Evolutionary conservation across 345 rosid species (phyloP).

Genomic region (Viola odorata): DNA sequence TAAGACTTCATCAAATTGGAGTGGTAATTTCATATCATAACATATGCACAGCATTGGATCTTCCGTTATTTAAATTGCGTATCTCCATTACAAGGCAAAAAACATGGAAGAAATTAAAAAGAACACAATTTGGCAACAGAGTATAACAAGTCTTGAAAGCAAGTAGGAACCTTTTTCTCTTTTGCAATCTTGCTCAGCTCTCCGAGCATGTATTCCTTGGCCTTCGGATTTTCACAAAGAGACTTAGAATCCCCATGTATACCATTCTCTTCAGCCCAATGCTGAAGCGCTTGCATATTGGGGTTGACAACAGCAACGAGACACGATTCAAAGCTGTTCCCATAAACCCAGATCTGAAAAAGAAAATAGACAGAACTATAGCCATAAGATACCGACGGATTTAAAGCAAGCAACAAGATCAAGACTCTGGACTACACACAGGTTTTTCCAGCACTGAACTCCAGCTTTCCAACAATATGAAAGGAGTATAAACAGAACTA

Average conservation of each 20-base stretch:
- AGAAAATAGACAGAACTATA: neutral
- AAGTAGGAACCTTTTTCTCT: constrained; percentile 59
- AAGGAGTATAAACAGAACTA: no score
- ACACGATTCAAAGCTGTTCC: constrained; percentile 91
- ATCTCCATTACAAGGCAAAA: no score
- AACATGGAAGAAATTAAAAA: no score
- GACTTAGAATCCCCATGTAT: constrained; percentile 61
- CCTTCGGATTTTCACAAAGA: constrained; percentile 56
- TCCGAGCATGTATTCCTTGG: constrained; percentile 58
- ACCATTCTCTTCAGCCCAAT: constrained; percentile 70
- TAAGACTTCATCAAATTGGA: no score
- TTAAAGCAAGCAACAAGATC: neutral
- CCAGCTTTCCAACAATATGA: neutral
- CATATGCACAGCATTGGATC: no score
- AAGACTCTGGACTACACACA: neutral
- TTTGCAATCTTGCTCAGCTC: constrained; percentile 66
- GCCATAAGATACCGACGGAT: no score
- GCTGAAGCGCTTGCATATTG: constrained; percentile 61
- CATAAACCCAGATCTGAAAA: constrained; percentile 87
- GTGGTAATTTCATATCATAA: no score
- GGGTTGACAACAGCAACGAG: constrained; percentile 89
- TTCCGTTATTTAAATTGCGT: no score
- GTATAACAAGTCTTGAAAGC: neutral
- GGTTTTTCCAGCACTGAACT: neutral
- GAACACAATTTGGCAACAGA: neutral